These are phyloP conservation scores for Amanita rubescens DNA, from an alignment of 768 basidiomycete species.

Conservation along the genomic window DNA sequence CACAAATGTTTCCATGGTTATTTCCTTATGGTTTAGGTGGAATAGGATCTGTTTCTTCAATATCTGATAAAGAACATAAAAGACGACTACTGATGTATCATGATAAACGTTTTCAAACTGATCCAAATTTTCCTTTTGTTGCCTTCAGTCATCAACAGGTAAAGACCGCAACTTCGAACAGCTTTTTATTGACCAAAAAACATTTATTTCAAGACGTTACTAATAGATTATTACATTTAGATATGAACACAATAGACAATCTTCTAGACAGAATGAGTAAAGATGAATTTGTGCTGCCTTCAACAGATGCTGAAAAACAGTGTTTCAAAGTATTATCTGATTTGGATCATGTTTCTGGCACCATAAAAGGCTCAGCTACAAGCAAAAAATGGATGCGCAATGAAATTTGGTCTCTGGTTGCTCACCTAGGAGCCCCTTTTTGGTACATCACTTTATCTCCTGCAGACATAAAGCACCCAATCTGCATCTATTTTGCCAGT, in stretches of 20 bases:
- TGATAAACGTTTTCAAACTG: constrained; percentile 29
- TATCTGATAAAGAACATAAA: constrained; percentile 17
- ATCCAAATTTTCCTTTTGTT: constrained; percentile 22
- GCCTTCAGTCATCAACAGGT: constrained; percentile 25
- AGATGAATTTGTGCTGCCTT: not conserved
- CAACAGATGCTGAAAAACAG: not conserved
- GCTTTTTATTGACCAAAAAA: constrained; percentile 15
- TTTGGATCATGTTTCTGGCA: constrained; percentile 15
- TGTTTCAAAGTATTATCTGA: constrained; percentile 14
- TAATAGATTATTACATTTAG: constrained; percentile 8
- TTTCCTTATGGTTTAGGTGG: no score
- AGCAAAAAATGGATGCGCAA: constrained; percentile 17
- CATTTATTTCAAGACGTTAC: constrained; percentile 13
- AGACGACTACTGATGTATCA: constrained; percentile 23
- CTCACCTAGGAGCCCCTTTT: constrained; percentile 14
- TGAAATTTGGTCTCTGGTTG: constrained; percentile 18
- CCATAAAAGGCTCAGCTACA: constrained; percentile 17
- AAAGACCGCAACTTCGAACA: constrained; percentile 2
- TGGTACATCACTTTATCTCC: constrained; percentile 26
- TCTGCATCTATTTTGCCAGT: constrained; percentile 24
- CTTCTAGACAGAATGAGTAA: constrained; percentile 12
- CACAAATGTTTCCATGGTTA: no score
- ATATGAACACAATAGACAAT: constrained; percentile 8
- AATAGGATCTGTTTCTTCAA: constrained; percentile 8
- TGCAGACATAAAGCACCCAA: constrained; percentile 21